These are phyloP conservation scores for Jatropha multifida DNA, from an alignment of 441 rosid species.

Conservation along the genomic window DNA sequence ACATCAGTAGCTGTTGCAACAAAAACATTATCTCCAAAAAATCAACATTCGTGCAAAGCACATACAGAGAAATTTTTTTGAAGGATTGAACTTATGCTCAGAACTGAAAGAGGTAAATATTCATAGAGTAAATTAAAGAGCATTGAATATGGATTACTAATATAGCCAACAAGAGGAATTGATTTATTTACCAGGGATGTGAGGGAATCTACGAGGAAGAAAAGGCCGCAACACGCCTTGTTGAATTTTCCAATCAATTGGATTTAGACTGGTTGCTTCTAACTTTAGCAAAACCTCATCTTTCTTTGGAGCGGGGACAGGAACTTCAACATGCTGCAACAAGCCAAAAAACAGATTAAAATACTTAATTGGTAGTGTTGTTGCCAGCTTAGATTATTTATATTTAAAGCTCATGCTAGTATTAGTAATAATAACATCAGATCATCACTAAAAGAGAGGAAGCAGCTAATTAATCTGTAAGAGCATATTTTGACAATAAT, in stretches of 20 bases:
- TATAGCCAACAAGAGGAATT: not conserved
- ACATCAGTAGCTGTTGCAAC: constrained; percentile 38
- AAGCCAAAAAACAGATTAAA: not conserved
- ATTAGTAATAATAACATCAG: no score
- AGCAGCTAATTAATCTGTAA: no score
- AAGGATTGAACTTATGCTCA: not conserved
- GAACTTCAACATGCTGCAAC: constrained; percentile 57
- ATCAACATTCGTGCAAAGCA: no score
- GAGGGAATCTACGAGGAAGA: constrained; percentile 64
- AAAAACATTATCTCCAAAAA: not conserved
- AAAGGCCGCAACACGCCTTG: constrained; percentile 61
- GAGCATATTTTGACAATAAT: no score
- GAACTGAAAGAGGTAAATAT: not conserved
- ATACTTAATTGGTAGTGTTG: not conserved
- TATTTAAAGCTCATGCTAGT: no score
- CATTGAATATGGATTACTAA: not conserved
- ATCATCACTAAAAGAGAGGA: no score
- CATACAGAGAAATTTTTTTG: no score
- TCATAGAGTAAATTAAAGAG: not conserved
- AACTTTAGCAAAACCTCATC: constrained; percentile 52
- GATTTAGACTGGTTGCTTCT: constrained; percentile 58
- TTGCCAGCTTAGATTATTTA: not conserved
- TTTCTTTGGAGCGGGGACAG: constrained; percentile 42
- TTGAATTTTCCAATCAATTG: constrained; percentile 63
- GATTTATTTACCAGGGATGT: constrained; percentile 47